Conservation (phyloP, 352 stramenopile genomes). For the Globisporangium yorkense region DNA sequence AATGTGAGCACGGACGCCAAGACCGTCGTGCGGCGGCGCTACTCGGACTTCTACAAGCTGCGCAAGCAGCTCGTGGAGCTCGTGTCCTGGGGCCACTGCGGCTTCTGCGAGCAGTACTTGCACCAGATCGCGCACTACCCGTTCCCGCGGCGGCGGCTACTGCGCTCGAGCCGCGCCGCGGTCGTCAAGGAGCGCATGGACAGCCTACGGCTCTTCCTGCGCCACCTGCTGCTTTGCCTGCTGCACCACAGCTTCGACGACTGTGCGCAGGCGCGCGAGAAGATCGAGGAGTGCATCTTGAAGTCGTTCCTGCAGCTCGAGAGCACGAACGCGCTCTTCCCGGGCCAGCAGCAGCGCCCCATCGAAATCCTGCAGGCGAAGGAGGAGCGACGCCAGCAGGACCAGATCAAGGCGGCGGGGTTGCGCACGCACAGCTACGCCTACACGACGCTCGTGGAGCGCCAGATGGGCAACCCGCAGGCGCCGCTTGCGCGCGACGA, state of each 20-base stretch:
- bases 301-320: slow-evolving; percentile 78
- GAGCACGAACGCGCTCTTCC: slow-evolving; percentile 42
- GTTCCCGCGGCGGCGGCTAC: slow-evolving; percentile 66
- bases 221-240: slow-evolving; percentile 70
- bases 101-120: slow-evolving; percentile 53
- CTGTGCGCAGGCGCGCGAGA: slow-evolving; percentile 53
- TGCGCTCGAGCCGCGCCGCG: slow-evolving; percentile 57
- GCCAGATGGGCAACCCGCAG: slow-evolving; percentile 24
- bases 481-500: slow-evolving; percentile 26
- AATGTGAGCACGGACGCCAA: slow-evolving; percentile 69
- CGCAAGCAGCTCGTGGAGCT: slow-evolving; percentile 80
- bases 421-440: slow-evolving; percentile 48
- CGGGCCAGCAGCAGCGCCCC: slow-evolving; percentile 39
- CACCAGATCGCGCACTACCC: slow-evolving; percentile 71
- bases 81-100: slow-evolving; percentile 73
- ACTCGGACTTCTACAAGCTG: slow-evolving; percentile 84
- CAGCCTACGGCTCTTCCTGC: slow-evolving; percentile 68
- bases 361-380: slow-evolving; percentile 63
- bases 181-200: slow-evolving; percentile 86
- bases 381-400: slow-evolving; percentile 65
- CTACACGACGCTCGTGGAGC: slow-evolving; percentile 30
- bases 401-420: slow-evolving; percentile 50
- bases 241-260: slow-evolving; percentile 64
- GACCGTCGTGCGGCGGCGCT: slow-evolving; percentile 70
- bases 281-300: slow-evolving; percentile 69